A percentile compares a stretch with the other conserved stretches of the same genome.
These are phyloP conservation scores for Capsaspora owczarzaki DNA, from an alignment of 78 protist species.

Conservation along the genomic window DNA sequence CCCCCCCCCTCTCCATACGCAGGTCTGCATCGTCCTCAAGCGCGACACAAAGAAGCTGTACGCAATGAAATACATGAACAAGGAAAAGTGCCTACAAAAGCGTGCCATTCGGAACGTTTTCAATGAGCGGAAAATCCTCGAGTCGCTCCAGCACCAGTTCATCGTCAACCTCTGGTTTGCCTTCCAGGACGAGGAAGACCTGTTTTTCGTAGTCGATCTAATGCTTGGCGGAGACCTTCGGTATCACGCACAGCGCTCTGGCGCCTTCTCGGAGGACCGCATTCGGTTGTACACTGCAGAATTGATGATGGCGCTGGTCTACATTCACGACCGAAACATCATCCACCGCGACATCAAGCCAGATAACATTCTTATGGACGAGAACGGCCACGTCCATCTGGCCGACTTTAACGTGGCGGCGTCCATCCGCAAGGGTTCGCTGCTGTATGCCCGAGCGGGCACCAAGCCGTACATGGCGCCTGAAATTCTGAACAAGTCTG, in stretches of 20 bases:
- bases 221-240: slow-evolving; percentile 49
- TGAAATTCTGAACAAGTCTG: neutral
- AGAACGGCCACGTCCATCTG: slow-evolving; percentile 29
- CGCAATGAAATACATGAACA: slow-evolving; percentile 44
- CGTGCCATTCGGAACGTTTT: neutral
- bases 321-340: neutral
- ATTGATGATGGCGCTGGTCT: slow-evolving; percentile 68
- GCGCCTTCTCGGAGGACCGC: slow-evolving; percentile 26
- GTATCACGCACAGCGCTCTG: slow-evolving; percentile 28
- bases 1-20: neutral
- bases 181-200: slow-evolving; percentile 41
- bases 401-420: slow-evolving; percentile 45
- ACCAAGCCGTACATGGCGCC: slow-evolving; percentile 38
- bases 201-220: slow-evolving; percentile 67
- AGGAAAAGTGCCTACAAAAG: slow-evolving; percentile 20
- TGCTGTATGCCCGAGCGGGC: slow-evolving; percentile 11
- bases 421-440: neutral
- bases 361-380: slow-evolving; percentile 17
- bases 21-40: slow-evolving; percentile 33
- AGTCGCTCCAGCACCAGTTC: slow-evolving; percentile 49
- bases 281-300: slow-evolving; percentile 60
- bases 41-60: slow-evolving; percentile 24
- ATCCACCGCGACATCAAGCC: slow-evolving; percentile 44
- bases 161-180: slow-evolving; percentile 58
- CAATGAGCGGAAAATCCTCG: slow-evolving; percentile 45